Base-by-base conservation (phyloP, 441 rosid genomes). In the Omphalea diandra region DNA sequence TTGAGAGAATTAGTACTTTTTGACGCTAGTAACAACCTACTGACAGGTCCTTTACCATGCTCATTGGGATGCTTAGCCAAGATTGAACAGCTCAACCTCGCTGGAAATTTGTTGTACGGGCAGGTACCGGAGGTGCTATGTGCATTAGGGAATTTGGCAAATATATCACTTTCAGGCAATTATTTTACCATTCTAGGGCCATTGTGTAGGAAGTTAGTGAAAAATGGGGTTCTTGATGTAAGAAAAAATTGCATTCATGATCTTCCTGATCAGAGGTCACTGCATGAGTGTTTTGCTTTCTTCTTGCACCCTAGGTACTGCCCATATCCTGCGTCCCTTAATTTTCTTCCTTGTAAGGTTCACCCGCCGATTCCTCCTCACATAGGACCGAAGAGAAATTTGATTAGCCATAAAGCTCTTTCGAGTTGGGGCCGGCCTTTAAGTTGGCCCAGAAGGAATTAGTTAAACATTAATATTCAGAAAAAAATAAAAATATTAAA, bases 11-110 rank as follows among this genome's bases (percentile, higher is more conserved):
- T 77, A 49, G 57, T 32, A 2, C 74, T 85, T 29, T 77, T 83
- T n/a, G 83, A 86, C 33, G 83, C 78, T 1, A 77, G 82, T 7
- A 62, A 67, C 72, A 86, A 86, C 74, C 50, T 43, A 1, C 58
- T 86, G 68, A 83, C 86, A 0, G 88, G 90, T 20, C 80, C 81
- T 36, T 76, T 86, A 44, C 90, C 90, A 0, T 62, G 44, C 20
- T 84, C 86, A 20, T 55, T 86, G 18, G 83, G 79, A 35, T 82
- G 86, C 65, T 40, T 86, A 78, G 50, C 73, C 54, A 79, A 60
- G 41, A 61, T 84, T 1, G 82, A 82, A 67, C 70, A 62, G 70
- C 75, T 86, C 11, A 86, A 78, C 73, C 62, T 86, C 15, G 78
- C 86, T 4, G 32, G 74, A 3, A 86, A 86, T 70, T 65, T 68